Evolutionary conservation across 1,284 basidiomycete species (phyloP), one percentile per base, ranked within the genome.

Genomic region (Flammula alnicola): DNA sequence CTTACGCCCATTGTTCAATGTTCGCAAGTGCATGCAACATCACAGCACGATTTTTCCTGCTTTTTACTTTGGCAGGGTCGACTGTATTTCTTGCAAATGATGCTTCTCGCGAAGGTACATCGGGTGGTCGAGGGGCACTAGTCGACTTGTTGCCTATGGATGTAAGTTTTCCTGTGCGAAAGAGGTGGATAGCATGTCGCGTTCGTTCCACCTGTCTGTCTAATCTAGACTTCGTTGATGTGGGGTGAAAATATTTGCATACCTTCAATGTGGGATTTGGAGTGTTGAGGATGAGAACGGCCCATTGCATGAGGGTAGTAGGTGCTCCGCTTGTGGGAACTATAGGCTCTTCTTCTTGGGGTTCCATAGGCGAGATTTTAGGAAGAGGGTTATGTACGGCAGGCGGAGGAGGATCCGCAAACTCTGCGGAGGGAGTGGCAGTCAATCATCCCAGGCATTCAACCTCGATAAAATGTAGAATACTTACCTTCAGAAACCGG

Each of bases 1-100:
- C 85, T 78, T 59, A 87, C 84, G 93, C 93, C 88, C 91, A 96
- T 63, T 93, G 92, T 61, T 95, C 93, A 44, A 96, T 93, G 64
- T 93, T 93, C 1, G 93, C 92, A 4, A 95, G 73, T 2, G 91
- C 89, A 71, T 93, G 92, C 16, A 95, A 71, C 81, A 93, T 93
- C 78, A 85, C 81, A 3, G 89, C 86, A 16, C 86, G 73, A 58
- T 83, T 90, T 66, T 84, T 86, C 41, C 87, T 70, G 47, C 76
- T 83, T 32, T 76, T 79, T 32, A 86, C 75, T 56, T 84, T 83
- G 0, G 75, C 77, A 0, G 88, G 85, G 50, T 82, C 77, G 1
- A 91, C 83, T 0, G 78, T 79, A 49, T 84, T 83, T 42, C 71
- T 68, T 12, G 68, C 57, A 49, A 75, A 79, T 0, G 69, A 62